A percentile compares a stretch with the other conserved stretches of the same genome.
These are phyloP conservation scores for Stromatinia cepivora DNA, from an alignment of 2,329 filamentous ascomycete genomes.

Conservation along the genomic window DNA sequence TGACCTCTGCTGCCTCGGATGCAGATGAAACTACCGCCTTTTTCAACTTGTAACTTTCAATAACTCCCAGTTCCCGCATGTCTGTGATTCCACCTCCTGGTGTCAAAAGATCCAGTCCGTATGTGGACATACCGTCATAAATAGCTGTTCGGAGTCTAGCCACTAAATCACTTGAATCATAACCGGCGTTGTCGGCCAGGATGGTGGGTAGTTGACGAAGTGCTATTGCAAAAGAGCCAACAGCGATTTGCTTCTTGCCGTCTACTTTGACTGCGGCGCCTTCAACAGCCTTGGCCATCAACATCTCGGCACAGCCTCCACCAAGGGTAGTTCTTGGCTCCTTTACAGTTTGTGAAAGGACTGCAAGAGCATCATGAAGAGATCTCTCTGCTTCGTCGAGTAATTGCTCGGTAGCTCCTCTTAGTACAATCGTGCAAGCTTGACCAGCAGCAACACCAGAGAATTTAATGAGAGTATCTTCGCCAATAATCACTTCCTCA, in stretches of 20 bases:
- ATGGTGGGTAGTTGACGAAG: constrained; percentile 94
- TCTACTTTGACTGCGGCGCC: constrained; percentile 89
- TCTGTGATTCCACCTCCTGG: constrained; percentile 91
- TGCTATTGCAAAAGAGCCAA: constrained; percentile 84
- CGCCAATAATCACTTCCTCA: constrained; percentile 97
- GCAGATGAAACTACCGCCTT: constrained; percentile 95
- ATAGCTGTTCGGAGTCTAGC: constrained; percentile 89
- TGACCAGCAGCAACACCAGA: constrained; percentile 91
- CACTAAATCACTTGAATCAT: constrained; percentile 93
- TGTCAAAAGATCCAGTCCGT: constrained; percentile 83
- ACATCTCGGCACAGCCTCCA: constrained; percentile 95
- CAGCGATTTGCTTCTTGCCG: constrained; percentile 94
- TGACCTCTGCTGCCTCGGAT: constrained; percentile 92
- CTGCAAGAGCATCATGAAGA: constrained; percentile 91
- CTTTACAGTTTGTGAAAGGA: constrained; percentile 93
- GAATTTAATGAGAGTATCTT: constrained; percentile 96
- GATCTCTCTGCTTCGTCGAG: constrained; percentile 96
- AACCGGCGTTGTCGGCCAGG: constrained; percentile 92
- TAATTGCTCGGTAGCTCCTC: constrained; percentile 93
- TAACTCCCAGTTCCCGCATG: constrained; percentile 92
- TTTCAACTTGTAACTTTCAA: constrained; percentile 99
- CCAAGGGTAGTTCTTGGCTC: constrained; percentile 93
- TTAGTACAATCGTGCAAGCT: constrained; percentile 94
- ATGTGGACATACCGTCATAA: constrained; percentile 90
- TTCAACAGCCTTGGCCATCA: constrained; percentile 98